These are phyloP conservation scores for Pichia sp. DNA, from an alignment of 1,139 yeast species.

Conservation along the genomic window DNA sequence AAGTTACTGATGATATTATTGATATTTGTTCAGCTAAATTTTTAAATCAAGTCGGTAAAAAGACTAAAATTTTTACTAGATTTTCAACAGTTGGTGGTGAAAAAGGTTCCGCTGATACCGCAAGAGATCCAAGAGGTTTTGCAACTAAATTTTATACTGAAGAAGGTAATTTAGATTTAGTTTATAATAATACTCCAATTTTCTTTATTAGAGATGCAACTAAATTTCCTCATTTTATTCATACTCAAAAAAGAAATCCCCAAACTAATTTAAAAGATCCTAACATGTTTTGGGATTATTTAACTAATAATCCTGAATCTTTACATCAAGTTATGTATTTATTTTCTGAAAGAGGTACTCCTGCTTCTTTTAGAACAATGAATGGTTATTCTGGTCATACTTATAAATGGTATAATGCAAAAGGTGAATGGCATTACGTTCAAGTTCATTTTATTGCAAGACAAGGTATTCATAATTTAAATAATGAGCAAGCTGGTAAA, in stretches of 20 bases:
- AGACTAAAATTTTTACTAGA: slow-evolving; percentile 66
- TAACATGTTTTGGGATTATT: slow-evolving; percentile 64
- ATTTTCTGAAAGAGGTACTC: slow-evolving; percentile 71
- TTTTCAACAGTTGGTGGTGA: slow-evolving; percentile 92
- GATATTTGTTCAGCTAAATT: slow-evolving; percentile 70
- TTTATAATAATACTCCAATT: slow-evolving; percentile 84
- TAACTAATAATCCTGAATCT: slow-evolving; percentile 56
- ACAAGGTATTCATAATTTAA: slow-evolving; percentile 55
- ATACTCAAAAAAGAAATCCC: slow-evolving; percentile 75
- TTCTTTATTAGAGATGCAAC: slow-evolving; percentile 83
- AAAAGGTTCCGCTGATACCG: slow-evolving; percentile 75
- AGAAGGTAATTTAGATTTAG: slow-evolving; percentile 85
- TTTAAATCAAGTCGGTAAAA: slow-evolving; percentile 67
- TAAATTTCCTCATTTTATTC: slow-evolving; percentile 84
- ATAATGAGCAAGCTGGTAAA: slow-evolving; percentile 50
- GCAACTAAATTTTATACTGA: slow-evolving; percentile 79
- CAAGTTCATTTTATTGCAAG: slow-evolving; percentile 61
- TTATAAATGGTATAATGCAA: slow-evolving; percentile 59
- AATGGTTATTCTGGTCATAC: slow-evolving; percentile 76
- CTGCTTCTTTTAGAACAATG: slow-evolving; percentile 58
- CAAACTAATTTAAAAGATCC: slow-evolving; percentile 45
- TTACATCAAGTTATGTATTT: slow-evolving; percentile 58
- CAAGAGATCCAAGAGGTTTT: slow-evolving; percentile 89
- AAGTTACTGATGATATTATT: slow-evolving; percentile 74
- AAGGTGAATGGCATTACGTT: slow-evolving; percentile 60